phyloP scores from a whole-genome alignment of 2,329 filamentous ascomycete genomes.

The Verticillium klebahnii region DNA sequence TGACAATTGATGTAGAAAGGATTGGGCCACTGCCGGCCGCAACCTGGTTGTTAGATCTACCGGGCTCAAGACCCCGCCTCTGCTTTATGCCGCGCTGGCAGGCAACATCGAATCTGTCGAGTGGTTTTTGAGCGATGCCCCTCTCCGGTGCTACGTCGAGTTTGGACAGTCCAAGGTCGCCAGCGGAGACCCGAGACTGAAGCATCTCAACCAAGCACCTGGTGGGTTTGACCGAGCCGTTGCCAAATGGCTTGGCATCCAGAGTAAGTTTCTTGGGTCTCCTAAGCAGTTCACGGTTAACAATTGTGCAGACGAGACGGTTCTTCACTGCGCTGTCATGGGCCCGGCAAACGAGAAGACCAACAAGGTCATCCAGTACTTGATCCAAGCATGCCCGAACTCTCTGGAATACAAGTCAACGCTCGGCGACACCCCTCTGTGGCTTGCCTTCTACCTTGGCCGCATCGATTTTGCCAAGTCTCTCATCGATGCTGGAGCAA shows the following conservation, averaged over 20 bases:
- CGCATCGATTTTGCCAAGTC: slow-evolving; percentile 51
- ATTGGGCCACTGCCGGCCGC: slow-evolving; percentile 67
- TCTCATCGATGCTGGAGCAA: slow-evolving; percentile 63
- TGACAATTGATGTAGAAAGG: slow-evolving; percentile 33
- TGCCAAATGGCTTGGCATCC: slow-evolving; percentile 54
- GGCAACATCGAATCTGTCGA: slow-evolving; percentile 65
- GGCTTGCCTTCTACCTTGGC: slow-evolving; percentile 57
- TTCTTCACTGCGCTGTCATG: slow-evolving; percentile 63
- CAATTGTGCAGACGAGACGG: slow-evolving; percentile 46
- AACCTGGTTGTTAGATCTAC: slow-evolving; percentile 31
- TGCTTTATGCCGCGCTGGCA: slow-evolving; percentile 51
- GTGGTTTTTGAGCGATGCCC: slow-evolving; percentile 72
- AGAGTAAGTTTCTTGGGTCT: slow-evolving; percentile 41
- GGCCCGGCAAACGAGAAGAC: slow-evolving; percentile 34
- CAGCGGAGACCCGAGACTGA: slow-evolving; percentile 56
- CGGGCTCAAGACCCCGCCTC: slow-evolving; percentile 47
- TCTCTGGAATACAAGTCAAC: slow-evolving; percentile 58
- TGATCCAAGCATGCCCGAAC: slow-evolving; percentile 58
- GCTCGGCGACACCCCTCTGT: slow-evolving; percentile 61
- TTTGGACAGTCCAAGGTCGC: slow-evolving; percentile 59
- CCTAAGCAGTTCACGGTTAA: slow-evolving; percentile 13
- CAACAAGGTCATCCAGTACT: slow-evolving; percentile 56
- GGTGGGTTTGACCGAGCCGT: slow-evolving; percentile 62
- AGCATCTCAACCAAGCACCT: slow-evolving; percentile 52
- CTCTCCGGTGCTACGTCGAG: slow-evolving; percentile 61